Evolutionary conservation across 768 basidiomycete genomes (phyloP).

Genomic region (Kwoniella dejecticola): DNA sequence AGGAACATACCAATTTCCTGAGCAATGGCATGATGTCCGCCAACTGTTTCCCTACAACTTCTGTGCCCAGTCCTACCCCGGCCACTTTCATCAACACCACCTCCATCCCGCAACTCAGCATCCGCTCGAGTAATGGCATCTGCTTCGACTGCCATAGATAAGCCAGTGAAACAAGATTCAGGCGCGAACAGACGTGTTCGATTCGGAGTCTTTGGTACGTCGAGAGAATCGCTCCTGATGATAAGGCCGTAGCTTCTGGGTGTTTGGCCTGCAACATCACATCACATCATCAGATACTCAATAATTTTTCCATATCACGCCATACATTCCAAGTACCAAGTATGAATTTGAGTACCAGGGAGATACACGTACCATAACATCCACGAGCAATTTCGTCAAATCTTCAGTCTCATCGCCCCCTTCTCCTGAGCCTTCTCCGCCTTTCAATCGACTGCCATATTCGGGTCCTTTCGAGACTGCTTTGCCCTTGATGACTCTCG

Average conservation of each 20-base stretch:
- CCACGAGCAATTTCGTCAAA: constrained; percentile 68
- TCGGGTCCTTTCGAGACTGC: constrained; percentile 80
- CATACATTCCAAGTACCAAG: neutral
- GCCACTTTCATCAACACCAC: constrained; percentile 92
- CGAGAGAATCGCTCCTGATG: constrained; percentile 94
- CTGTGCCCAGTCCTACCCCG: constrained; percentile 77
- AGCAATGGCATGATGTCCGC: constrained; percentile 73
- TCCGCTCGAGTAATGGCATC: constrained; percentile 76
- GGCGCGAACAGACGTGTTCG: constrained; percentile 89
- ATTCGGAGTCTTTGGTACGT: constrained; percentile 96
- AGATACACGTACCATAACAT: constrained; percentile 68
- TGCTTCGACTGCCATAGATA: constrained; percentile 96
- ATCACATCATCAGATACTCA: constrained; percentile 19
- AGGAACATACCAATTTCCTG: constrained; percentile 67
- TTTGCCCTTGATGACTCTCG: constrained; percentile 74
- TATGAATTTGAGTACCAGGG: neutral
- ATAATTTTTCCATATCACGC: neutral
- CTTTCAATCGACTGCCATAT: constrained; percentile 73
- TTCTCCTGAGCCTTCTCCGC: constrained; percentile 58
- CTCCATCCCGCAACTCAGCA: constrained; percentile 75
- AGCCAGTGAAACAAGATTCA: constrained; percentile 74
- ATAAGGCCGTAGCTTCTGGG: constrained; percentile 80
- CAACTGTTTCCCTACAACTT: constrained; percentile 78
- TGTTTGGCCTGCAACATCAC: constrained; percentile 63
- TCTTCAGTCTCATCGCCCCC: constrained; percentile 96